Base-by-base conservation (phyloP, 164 flowering plant species). In the Tetracentron sinense region DNA sequence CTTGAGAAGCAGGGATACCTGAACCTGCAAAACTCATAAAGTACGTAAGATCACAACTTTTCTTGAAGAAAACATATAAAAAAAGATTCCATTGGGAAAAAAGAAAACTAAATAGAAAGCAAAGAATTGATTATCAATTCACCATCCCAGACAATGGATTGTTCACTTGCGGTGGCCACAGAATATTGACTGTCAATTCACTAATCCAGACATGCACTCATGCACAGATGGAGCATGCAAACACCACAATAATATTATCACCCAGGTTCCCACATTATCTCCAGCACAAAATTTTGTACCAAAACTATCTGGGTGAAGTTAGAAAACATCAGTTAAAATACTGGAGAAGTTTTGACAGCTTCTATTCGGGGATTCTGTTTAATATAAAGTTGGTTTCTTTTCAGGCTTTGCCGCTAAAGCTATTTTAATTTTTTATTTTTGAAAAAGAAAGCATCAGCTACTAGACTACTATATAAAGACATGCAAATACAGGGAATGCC, bases 1-100 rank as follows among this genome's bases (percentile, higher is more conserved):
- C 38, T 33, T 33, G 38, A 69, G 70, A 69, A 72, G 81, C 86
- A 82, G 83, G 83, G 77, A 69, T 71, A 74, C 82, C 89, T 82
- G 85, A 71, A 81, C 85, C 90, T 83, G 90, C 89, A 85, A 83
- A 81, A 84, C 85, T 82, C 56, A 50, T 60, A 54, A 63, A 50
- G 4, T 35, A 44, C 1, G 75, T 82, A 77, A 84, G 82, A 73
- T 60, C 58, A 38, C 14, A 17, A 47, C 29, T 48, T 69, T 38
- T 31, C 21, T 26, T 2, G 29, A 20, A 61, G 53, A 63, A 0
- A 42, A 49, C 57, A 64, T 16, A 31, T 25, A 26, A 61, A 60
- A 14, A 11, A 35, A 20, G 44, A 56, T 33, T 56, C 66, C 62
- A 58, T n/a, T n/a, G n/a, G n/a, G n/a, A n/a, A n/a, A n/a, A n/a